A percentile compares a stretch with the other conserved stretches of the same genome.
These are phyloP conservation scores for Cymbopogon flexuosus DNA, from an alignment of 202 grass and related monocot species.

Conservation along the genomic window DNA sequence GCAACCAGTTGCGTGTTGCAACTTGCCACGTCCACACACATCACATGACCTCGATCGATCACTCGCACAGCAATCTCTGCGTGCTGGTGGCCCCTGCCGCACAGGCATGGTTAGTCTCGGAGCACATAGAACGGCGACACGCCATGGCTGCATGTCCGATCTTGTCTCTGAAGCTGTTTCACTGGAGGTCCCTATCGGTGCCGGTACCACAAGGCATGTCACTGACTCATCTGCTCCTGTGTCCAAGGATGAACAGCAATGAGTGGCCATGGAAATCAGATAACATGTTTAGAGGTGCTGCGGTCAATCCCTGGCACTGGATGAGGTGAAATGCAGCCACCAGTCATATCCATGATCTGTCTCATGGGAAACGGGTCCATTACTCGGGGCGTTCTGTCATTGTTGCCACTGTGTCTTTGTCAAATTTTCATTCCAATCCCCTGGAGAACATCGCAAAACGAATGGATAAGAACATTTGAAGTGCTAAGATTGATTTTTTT, in stretches of 20 bases:
- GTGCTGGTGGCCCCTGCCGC: not conserved
- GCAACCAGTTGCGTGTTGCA: not conserved
- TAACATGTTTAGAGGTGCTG: not conserved
- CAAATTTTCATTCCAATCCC: not conserved
- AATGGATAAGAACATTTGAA: constrained; percentile 14
- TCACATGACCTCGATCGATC: constrained; percentile 7
- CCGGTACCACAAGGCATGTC: not conserved
- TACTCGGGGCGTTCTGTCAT: no score
- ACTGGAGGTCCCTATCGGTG: not conserved
- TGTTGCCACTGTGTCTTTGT: constrained; percentile 3
- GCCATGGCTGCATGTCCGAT: constrained; percentile 15
- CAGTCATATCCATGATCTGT: not conserved
- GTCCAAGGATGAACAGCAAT: constrained; percentile 6
- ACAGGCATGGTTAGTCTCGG: not conserved
- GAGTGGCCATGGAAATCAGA: constrained; percentile 13
- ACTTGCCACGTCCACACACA: constrained; percentile 15
- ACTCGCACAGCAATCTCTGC: not conserved
- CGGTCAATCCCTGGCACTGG: not conserved
- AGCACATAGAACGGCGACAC: not conserved
- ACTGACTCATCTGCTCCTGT: not conserved
- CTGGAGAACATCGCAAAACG: not conserved
- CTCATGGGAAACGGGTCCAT: no score
- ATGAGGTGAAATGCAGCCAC: constrained; percentile 27
- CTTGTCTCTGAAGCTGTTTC: constrained; percentile 4
- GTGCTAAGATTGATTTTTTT: not conserved